Evolutionary conservation across 2,329 filamentous ascomycete genomes (phyloP).

Genomic region (Epichloe festucae): DNA sequence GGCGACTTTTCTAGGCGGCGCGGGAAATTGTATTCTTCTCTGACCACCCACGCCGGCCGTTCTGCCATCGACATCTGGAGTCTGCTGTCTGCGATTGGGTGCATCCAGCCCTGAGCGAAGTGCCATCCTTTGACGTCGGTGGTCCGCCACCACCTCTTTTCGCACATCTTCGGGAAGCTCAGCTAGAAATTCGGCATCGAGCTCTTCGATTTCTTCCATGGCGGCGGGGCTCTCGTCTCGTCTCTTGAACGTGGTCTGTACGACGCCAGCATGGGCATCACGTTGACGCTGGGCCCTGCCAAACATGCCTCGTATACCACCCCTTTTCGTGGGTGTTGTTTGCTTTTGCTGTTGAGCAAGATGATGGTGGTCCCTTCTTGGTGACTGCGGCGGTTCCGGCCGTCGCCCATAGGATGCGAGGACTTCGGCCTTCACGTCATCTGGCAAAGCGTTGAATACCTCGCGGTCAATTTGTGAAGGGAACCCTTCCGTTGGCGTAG

Average conservation of each 20-base stretch:
- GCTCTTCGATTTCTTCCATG: constrained; percentile 29
- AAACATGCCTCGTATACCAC: constrained; percentile 26
- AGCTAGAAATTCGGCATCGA: constrained; percentile 63
- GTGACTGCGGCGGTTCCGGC: constrained; percentile 33
- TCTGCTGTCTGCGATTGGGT: constrained; percentile 14
- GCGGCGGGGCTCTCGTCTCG: constrained; percentile 13
- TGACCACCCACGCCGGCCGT: constrained; percentile 22
- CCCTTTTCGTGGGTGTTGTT: constrained; percentile 55
- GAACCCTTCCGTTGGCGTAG: constrained; percentile 29
- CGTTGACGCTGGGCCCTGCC: constrained; percentile 36
- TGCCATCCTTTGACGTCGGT: constrained; percentile 42
- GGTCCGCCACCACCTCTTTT: constrained; percentile 64
- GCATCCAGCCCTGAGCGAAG: constrained; percentile 38
- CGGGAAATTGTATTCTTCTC: constrained; percentile 32
- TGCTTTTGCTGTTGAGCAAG: constrained; percentile 37
- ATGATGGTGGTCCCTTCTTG: constrained; percentile 34
- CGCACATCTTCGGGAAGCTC: constrained; percentile 74
- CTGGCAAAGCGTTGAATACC: constrained; percentile 69
- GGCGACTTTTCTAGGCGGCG: constrained; percentile 29
- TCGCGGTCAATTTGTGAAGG: constrained; percentile 78
- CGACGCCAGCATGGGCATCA: constrained; percentile 45
- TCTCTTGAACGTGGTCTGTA: constrained; percentile 57
- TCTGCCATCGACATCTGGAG: constrained; percentile 12
- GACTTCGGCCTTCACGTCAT: constrained; percentile 75
- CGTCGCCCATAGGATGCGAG: constrained; percentile 52